These are phyloP conservation scores for Thalassiosira profunda DNA, from an alignment of 108 stramenopile genomes.

Conservation along the genomic window DNA sequence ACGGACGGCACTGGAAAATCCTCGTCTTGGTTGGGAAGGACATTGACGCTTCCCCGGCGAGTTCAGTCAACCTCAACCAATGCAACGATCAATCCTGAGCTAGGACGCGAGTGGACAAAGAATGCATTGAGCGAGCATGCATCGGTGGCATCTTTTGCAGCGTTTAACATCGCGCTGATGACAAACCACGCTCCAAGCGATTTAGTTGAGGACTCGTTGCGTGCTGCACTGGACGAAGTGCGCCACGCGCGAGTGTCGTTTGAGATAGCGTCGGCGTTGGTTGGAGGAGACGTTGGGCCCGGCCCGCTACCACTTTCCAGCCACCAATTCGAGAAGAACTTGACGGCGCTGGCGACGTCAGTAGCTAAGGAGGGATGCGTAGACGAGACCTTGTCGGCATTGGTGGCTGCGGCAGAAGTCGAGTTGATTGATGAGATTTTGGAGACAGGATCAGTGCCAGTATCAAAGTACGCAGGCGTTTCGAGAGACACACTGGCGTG, in stretches of 20 bases:
- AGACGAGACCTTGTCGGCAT: constrained; percentile 48
- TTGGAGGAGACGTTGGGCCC: constrained; percentile 26
- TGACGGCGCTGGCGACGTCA: constrained; percentile 33
- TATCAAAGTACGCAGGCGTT: background rate
- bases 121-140: constrained; percentile 52
- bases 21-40: background rate
- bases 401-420: constrained; percentile 29
- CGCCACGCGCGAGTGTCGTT: constrained; percentile 49
- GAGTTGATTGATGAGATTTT: constrained; percentile 2
- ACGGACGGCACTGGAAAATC: background rate
- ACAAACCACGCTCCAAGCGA: constrained; percentile 45
- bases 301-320: constrained; percentile 36
- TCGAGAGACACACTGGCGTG: background rate
- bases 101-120: constrained; percentile 32
- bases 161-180: constrained; percentile 56
- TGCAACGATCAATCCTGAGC: constrained; percentile 1
- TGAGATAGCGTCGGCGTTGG: constrained; percentile 30
- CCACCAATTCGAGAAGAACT: constrained; percentile 27
- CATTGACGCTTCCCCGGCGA: too few relatives aligned
- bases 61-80: too few relatives aligned
- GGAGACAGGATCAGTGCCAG: background rate
- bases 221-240: constrained; percentile 50
- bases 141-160: constrained; percentile 50
- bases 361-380: constrained; percentile 50
- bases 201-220: constrained; percentile 43